Percentiles rank a stretch among this genome's conserved stretches.
Evolutionary conservation across 2,329 filamentous ascomycete genomes (phyloP).

Genomic region (Leptodontidium sp.): DNA sequence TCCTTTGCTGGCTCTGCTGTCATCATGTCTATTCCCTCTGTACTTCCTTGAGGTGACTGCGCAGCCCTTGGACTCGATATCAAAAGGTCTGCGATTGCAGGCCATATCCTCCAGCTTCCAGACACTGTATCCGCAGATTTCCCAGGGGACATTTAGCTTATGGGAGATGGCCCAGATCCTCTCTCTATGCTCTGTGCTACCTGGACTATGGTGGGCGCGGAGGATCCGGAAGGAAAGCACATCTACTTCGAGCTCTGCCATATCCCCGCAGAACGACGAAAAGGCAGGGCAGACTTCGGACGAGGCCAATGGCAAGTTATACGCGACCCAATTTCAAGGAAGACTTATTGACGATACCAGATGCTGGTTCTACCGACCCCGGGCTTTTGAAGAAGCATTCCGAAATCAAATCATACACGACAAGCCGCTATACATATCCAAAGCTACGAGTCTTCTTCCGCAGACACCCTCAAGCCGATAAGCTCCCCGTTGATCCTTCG

Average conservation of each 20-base stretch:
- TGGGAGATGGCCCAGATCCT: constrained; percentile 40
- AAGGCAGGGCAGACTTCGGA: constrained; percentile 23
- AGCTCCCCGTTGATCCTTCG: constrained; percentile 76
- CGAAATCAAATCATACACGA: constrained; percentile 74
- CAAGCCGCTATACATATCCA: constrained; percentile 72
- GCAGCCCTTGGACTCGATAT: constrained; percentile 16
- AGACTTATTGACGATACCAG: constrained; percentile 34
- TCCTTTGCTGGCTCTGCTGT: constrained; percentile 19
- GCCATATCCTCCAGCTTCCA: constrained; percentile 33
- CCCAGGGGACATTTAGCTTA: constrained; percentile 29
- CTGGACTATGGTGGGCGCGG: constrained; percentile 40
- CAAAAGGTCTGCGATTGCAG: constrained; percentile 27
- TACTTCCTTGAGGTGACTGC: constrained; percentile 20
- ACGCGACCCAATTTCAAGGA: background rate
- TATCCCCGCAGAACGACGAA: constrained; percentile 14
- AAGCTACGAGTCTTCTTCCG: constrained; percentile 84
- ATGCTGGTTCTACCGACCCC: constrained; percentile 63
- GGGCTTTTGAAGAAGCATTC: constrained; percentile 82
- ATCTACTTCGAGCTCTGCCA: constrained; percentile 33
- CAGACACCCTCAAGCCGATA: constrained; percentile 81
- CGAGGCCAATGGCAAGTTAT: constrained; percentile 38
- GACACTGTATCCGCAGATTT: constrained; percentile 32
- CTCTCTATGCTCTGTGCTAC: constrained; percentile 38
- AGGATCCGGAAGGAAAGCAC: constrained; percentile 32
- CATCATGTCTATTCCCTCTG: constrained; percentile 28